Conservation (phyloP, 106 monocot species). For the Acorus gramineus region DNA sequence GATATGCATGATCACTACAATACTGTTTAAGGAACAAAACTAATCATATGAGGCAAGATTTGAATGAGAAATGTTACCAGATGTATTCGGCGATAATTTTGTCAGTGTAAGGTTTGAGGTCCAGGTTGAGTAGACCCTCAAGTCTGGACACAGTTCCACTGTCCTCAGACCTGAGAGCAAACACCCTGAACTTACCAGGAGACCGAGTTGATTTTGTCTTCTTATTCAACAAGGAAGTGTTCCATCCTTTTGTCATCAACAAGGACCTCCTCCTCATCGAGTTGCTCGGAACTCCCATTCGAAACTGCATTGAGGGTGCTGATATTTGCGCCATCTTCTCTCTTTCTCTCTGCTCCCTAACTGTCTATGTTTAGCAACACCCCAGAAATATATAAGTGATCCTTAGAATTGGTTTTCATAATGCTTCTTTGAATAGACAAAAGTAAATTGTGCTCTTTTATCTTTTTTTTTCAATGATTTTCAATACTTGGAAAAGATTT, state of each 20-base stretch:
- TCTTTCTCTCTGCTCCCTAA: background rate
- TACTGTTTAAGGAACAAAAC: too few species aligned
- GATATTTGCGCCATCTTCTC: slow-evolving; percentile 49
- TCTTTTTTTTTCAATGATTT: too few species aligned
- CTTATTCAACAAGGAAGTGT: slow-evolving; percentile 27
- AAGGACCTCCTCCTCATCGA: slow-evolving; percentile 12
- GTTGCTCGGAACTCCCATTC: slow-evolving; percentile 23
- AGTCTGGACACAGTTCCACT: slow-evolving; percentile 48
- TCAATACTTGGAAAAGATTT: too few species aligned
- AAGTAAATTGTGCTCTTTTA: too few species aligned
- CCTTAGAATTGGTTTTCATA: background rate
- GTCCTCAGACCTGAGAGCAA: slow-evolving; percentile 29
- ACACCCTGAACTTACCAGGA: slow-evolving; percentile 30
- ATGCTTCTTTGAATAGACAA: background rate
- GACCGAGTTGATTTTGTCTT: slow-evolving; percentile 20
- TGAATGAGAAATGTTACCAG: slow-evolving; percentile 29
- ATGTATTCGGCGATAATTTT: slow-evolving; percentile 87
- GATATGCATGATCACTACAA: background rate
- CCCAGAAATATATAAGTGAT: background rate
- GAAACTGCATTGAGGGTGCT: slow-evolving; percentile 51
- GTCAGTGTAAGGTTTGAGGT: slow-evolving; percentile 52
- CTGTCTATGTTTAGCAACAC: background rate
- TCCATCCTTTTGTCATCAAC: slow-evolving; percentile 24
- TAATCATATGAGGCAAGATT: too few species aligned
- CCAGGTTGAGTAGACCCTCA: slow-evolving; percentile 64